phyloP scores from a whole-genome alignment of 805 yeast genomes.

The Starmerella sp. region DNA sequence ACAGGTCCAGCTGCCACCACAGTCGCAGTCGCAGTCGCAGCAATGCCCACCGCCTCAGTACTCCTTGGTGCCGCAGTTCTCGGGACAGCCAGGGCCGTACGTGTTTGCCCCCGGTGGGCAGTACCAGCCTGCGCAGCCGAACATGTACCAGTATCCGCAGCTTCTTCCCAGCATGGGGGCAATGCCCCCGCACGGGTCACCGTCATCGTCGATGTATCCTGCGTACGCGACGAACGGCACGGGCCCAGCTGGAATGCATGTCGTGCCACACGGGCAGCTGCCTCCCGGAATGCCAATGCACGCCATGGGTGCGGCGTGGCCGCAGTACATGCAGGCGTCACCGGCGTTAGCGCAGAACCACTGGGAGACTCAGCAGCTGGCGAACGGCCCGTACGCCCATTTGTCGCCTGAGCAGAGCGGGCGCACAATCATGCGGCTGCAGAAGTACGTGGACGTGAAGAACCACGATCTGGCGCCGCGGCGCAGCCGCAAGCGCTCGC shows the following conservation, averaged over 20 bases:
- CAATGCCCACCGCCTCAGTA: neutral
- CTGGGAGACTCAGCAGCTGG: neutral
- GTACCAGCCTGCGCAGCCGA: neutral
- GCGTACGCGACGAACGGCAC: neutral
- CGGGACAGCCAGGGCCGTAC: neutral
- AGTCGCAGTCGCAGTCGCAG: neutral
- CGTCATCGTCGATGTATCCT: neutral
- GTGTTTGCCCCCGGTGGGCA: neutral
- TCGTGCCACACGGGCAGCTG: neutral
- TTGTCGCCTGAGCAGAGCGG: neutral
- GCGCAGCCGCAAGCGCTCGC: conserved; percentile 12
- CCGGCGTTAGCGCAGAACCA: neutral
- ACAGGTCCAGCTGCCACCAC: neutral
- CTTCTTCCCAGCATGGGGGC: neutral
- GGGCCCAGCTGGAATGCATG: neutral
- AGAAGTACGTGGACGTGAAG: neutral
- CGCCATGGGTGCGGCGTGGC: neutral
- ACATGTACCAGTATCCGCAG: neutral
- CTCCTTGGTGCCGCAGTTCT: neutral
- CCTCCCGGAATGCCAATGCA: neutral
- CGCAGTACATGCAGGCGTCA: neutral
- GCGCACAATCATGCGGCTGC: neutral
- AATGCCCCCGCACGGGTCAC: neutral
- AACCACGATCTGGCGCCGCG: neutral
- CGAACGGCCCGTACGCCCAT: neutral